These are phyloP conservation scores for Aspergillus spinulosporus DNA, from an alignment of 2,329 filamentous ascomycete genomes.

Conservation along the genomic window DNA sequence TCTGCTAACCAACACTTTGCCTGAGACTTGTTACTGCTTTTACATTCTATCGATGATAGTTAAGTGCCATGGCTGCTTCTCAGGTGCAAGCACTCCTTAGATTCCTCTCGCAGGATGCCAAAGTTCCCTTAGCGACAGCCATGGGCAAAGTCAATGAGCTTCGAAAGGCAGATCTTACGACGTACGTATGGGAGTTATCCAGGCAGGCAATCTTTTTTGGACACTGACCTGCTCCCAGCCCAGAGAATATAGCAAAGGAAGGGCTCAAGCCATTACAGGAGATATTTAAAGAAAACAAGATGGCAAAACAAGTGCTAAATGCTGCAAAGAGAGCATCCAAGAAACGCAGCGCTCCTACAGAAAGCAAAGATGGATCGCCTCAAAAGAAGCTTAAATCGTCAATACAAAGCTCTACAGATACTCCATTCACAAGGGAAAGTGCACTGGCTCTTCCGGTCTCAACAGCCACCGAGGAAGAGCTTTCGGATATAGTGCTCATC, in stretches of 20 bases:
- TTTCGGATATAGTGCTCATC: slow-evolving; percentile 60
- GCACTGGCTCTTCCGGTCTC: slow-evolving; percentile 36
- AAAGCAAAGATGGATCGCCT: slow-evolving; percentile 31
- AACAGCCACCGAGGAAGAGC: slow-evolving; percentile 54
- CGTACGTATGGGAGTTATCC: slow-evolving; percentile 24
- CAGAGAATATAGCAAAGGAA: slow-evolving; percentile 52
- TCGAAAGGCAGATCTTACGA: slow-evolving; percentile 50
- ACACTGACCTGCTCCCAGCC: slow-evolving; percentile 17
- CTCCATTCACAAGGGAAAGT: slow-evolving; percentile 37
- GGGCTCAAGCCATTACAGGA: slow-evolving; percentile 46
- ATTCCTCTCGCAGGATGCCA: slow-evolving; percentile 60
- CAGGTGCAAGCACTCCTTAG: slow-evolving; percentile 51
- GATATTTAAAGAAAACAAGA: slow-evolving; percentile 54
- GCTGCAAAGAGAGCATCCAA: slow-evolving; percentile 59
- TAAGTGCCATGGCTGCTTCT: slow-evolving; percentile 24
- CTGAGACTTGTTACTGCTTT: background rate
- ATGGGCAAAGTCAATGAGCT: slow-evolving; percentile 58
- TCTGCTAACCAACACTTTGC: background rate
- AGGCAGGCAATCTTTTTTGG: background rate
- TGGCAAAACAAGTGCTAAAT: slow-evolving; percentile 57
- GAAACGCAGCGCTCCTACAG: slow-evolving; percentile 51
- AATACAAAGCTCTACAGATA: slow-evolving; percentile 15
- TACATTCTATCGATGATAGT: background rate
- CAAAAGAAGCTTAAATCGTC: slow-evolving; percentile 40
- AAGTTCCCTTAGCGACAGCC: slow-evolving; percentile 56